phyloP scores from a whole-genome alignment of 768 basidiomycete species.

The Termitomyces sp. region DNA sequence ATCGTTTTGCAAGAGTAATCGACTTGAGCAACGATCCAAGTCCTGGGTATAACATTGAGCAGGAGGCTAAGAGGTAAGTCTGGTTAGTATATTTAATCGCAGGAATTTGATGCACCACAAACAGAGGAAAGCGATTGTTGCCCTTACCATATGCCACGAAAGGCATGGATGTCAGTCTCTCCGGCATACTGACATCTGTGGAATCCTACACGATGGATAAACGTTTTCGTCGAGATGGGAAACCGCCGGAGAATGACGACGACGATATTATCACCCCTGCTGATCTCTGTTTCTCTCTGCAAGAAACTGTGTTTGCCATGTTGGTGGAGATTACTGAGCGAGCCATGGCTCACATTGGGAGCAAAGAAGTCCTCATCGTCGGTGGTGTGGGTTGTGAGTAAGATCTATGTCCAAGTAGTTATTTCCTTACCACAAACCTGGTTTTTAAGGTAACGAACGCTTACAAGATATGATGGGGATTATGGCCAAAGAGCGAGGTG shows the following conservation, averaged over 20 bases:
- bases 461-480: slow-evolving; percentile 99
- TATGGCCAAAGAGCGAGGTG: slow-evolving; percentile 89
- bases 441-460: slow-evolving; percentile 72
- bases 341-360: slow-evolving; percentile 98
- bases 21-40: slow-evolving; percentile 92
- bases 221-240: slow-evolving; percentile 57
- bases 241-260: slow-evolving; percentile 32
- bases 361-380: slow-evolving; percentile 93
- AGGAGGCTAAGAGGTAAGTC: slow-evolving; percentile 84
- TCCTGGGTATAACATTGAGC: slow-evolving; percentile 97
- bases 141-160: slow-evolving; percentile 93
- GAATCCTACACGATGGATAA: slow-evolving; percentile 88
- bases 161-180: slow-evolving; percentile 96
- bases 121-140: slow-evolving; percentile 78
- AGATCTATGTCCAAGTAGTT: background rate
- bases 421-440: background rate
- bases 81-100: slow-evolving; percentile 6
- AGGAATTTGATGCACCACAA: background rate
- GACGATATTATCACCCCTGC: slow-evolving; percentile 84
- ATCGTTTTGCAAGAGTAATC: slow-evolving; percentile 94
- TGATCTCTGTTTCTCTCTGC: slow-evolving; percentile 95
- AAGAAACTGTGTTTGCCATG: slow-evolving; percentile 98
- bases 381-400: slow-evolving; percentile 98
- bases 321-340: slow-evolving; percentile 98
- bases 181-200: slow-evolving; percentile 85